Evolutionary conservation across 495 filamentous ascomycete species (phyloP).

Genomic region (Poronia punctata): DNA sequence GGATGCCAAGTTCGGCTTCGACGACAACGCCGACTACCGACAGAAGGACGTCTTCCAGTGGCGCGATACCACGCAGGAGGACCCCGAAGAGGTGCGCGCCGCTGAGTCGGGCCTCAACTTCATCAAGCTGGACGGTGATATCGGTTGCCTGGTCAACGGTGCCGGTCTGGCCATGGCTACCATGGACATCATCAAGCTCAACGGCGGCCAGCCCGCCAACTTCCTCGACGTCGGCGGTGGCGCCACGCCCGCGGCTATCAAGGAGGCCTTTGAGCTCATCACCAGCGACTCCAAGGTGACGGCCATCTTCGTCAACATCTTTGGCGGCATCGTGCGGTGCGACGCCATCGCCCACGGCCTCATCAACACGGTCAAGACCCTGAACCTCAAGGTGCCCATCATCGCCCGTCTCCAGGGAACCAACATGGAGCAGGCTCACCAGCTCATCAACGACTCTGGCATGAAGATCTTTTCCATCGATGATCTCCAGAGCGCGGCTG

Average conservation of each 20-base stretch:
- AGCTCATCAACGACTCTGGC: slow-evolving; percentile 94
- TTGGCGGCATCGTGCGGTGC: slow-evolving; percentile 96
- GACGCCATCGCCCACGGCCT: slow-evolving; percentile 96
- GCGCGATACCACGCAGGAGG: slow-evolving; percentile 92
- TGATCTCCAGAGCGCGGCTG: slow-evolving; percentile 92
- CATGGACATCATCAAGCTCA: slow-evolving; percentile 99
- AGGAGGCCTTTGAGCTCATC: slow-evolving; percentile 95
- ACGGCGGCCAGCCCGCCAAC: slow-evolving; percentile 92
- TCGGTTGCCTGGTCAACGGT: slow-evolving; percentile 98
- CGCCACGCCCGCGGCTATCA: slow-evolving; percentile 92
- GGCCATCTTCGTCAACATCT: slow-evolving; percentile 99
- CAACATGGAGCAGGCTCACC: slow-evolving; percentile 93
- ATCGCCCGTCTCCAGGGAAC: slow-evolving; percentile 95
- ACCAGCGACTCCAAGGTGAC: slow-evolving; percentile 97
- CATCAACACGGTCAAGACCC: slow-evolving; percentile 85
- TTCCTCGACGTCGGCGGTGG: slow-evolving; percentile 98
- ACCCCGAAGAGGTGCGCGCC: slow-evolving; percentile 94
- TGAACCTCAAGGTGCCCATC: slow-evolving; percentile 93
- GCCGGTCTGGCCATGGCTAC: slow-evolving; percentile 99
- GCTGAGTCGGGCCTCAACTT: slow-evolving; percentile 93
- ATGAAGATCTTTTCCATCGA: slow-evolving; percentile 99
- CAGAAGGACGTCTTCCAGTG: slow-evolving; percentile 92
- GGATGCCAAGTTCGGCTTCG: slow-evolving; percentile 97
- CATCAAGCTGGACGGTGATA: slow-evolving; percentile 99
- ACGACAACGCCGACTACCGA: slow-evolving; percentile 97